phyloP scores from a whole-genome alignment of 2,329 filamentous ascomycete species.

The Leptographium lundbergii region DNA sequence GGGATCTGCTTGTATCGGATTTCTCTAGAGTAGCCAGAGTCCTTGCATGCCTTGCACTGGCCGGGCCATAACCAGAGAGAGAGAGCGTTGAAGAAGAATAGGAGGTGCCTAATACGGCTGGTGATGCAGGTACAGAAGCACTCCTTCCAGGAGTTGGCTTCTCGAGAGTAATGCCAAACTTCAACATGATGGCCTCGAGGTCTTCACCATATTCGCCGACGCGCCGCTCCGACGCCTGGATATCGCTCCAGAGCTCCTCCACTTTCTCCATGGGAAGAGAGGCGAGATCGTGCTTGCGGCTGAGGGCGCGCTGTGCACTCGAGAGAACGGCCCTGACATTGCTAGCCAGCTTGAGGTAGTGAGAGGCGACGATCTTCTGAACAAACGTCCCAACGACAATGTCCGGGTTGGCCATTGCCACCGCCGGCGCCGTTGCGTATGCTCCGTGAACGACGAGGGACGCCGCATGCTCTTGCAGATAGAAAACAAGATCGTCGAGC shows the following conservation, averaged over 20 bases:
- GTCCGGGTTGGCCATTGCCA: conserved; percentile 6
- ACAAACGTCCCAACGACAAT: conserved; percentile 12
- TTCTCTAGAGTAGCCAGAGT: too few relatives aligned
- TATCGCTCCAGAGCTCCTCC: conserved; percentile 17
- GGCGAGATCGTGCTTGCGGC: conserved; percentile 15
- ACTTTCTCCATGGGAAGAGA: conserved; percentile 11
- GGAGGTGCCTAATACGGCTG: not conserved
- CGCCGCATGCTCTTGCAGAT: conserved; percentile 11
- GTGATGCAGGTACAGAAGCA: not conserved
- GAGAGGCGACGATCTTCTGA: conserved; percentile 15
- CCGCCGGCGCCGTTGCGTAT: conserved; percentile 2
- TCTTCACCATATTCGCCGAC: conserved; percentile 16
- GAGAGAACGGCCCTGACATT: conserved; percentile 13
- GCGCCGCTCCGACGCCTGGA: conserved; percentile 15
- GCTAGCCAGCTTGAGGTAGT: conserved; percentile 14
- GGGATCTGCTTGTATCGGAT: not conserved
- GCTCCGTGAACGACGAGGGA: not conserved
- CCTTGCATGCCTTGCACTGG: not conserved
- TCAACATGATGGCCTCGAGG: conserved; percentile 15
- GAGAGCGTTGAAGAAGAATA: not conserved
- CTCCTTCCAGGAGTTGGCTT: conserved; percentile 1
- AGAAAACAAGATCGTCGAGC: conserved; percentile 15
- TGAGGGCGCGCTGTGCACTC: conserved; percentile 14
- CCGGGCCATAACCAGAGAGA: not conserved
- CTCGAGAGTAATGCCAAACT: conserved; percentile 14